phyloP scores from a whole-genome alignment of 192 early-diverging fungal genomes.

The Oehlia diaphana region DNA sequence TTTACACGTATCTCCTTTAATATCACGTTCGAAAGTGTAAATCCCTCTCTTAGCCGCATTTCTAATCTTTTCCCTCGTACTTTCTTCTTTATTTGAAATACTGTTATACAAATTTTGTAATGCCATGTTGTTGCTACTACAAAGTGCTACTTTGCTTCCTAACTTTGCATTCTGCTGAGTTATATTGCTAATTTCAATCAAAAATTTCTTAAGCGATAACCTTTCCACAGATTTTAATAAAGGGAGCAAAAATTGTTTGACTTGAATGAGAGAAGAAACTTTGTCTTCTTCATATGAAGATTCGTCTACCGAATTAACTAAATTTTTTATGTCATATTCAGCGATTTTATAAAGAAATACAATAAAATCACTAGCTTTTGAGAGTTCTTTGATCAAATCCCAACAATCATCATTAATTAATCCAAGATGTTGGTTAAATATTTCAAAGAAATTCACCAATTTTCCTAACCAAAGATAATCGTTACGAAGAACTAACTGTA shows the following conservation, averaged over 20 bases:
- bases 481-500: neutral
- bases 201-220: neutral
- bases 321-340: slow-evolving; percentile 29
- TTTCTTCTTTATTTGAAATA: slow-evolving; percentile 26
- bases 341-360: neutral
- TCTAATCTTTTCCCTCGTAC: slow-evolving; percentile 22
- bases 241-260: slow-evolving; percentile 27
- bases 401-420: neutral
- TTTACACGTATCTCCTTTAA: slow-evolving; percentile 8
- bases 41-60: slow-evolving; percentile 24
- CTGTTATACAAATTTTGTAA: slow-evolving; percentile 26
- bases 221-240: neutral
- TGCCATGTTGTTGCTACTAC: slow-evolving; percentile 19
- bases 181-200: neutral
- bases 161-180: neutral
- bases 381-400: neutral
- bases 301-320: slow-evolving; percentile 33
- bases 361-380: neutral
- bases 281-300: slow-evolving; percentile 30
- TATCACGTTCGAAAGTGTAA: slow-evolving; percentile 20
- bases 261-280: slow-evolving; percentile 27
- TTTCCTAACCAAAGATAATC: neutral
- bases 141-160: slow-evolving; percentile 18
- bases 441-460: neutral
- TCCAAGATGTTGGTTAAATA: neutral